Percentiles rank a stretch among this genome's conserved stretches.
Evolutionary conservation across 768 basidiomycete species (phyloP).

Genomic region (Lactifluus piperatus): DNA sequence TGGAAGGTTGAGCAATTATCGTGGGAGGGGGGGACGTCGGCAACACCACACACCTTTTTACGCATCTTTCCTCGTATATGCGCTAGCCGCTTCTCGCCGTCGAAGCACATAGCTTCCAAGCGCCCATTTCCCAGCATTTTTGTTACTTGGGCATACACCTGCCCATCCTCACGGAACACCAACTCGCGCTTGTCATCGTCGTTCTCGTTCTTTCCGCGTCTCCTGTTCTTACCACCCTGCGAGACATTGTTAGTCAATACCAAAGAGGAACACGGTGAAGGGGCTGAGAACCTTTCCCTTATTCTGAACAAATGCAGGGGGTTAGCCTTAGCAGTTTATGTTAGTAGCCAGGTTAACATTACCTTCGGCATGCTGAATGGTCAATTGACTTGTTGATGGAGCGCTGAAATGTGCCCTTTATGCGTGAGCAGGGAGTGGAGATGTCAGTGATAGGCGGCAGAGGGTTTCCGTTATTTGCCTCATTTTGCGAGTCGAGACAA

Average conservation of each 20-base stretch:
- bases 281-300: slow-evolving; percentile 58
- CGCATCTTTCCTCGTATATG: slow-evolving; percentile 99
- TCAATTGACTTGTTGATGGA: background rate
- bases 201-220: slow-evolving; percentile 99
- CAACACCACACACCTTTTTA: slow-evolving; percentile 69
- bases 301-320: slow-evolving; percentile 36
- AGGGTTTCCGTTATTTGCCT: background rate
- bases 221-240: slow-evolving; percentile 97
- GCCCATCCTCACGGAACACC: slow-evolving; percentile 97
- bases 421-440: background rate
- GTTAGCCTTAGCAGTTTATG: background rate
- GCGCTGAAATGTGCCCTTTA: background rate
- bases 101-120: slow-evolving; percentile 93
- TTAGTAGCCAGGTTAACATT: background rate
- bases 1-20: background rate
- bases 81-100: slow-evolving; percentile 94
- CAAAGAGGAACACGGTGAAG: background rate
- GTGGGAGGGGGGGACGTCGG: background rate
- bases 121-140: slow-evolving; percentile 99
- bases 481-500: too few relatives aligned
- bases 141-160: slow-evolving; percentile 96
- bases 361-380: slow-evolving; percentile 19
- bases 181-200: slow-evolving; percentile 98
- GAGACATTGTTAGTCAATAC: slow-evolving; percentile 6
- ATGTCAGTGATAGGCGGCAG: background rate